Base-by-base conservation (phyloP, 495 filamentous ascomycete species). In the Talaromyces ruber region DNA sequence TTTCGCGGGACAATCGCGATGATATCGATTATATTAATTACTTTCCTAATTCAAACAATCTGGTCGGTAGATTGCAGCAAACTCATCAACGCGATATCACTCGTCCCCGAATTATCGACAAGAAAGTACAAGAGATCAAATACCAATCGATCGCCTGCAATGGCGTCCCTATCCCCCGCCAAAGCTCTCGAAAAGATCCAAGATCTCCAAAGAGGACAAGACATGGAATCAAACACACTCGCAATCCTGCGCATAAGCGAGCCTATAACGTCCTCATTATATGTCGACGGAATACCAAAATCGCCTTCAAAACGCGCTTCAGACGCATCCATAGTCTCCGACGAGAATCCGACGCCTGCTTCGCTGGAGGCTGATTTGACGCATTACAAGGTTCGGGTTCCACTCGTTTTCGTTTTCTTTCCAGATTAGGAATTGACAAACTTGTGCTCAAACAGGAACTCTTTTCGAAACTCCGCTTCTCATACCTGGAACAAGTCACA, bases 381-480 rank as follows among this genome's bases (percentile, higher is more conserved):
- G 58, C 92, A 97, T 72, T 96, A 97, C 74, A 89, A 88, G 66
- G 86, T 86, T 66, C n/a, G n/a, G n/a, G n/a, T n/a, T n/a, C n/a
- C 28, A 67, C 57, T 32, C 18, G 14, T 8, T n/a, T 9, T 32
- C 30, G 9, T n/a, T 12, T 47, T 28, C 11, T 28, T 25, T 32
- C 7, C 24, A 16, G 8, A 56, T 56, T 16, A 6, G n/a, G 32
- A 34, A 4, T 0, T 57, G 30, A 32, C 30, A 32, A n/a, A n/a
- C n/a, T n/a, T 32, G 30, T 16, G 22, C 2, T n/a, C 16, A 26
- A 5, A 39, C 26, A 87, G 81, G 94, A 97, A 76, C 84, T 98
- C 29, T 98, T 97, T 74, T 88, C 91, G 47, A 97, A 97, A 75
- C 83, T 98, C 28, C 91, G 92, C 70, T 98, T 98, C 79, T 95